Evolutionary conservation across 2,329 filamentous ascomycete genomes (phyloP).

Genomic region (Hypoxylon sp.): DNA sequence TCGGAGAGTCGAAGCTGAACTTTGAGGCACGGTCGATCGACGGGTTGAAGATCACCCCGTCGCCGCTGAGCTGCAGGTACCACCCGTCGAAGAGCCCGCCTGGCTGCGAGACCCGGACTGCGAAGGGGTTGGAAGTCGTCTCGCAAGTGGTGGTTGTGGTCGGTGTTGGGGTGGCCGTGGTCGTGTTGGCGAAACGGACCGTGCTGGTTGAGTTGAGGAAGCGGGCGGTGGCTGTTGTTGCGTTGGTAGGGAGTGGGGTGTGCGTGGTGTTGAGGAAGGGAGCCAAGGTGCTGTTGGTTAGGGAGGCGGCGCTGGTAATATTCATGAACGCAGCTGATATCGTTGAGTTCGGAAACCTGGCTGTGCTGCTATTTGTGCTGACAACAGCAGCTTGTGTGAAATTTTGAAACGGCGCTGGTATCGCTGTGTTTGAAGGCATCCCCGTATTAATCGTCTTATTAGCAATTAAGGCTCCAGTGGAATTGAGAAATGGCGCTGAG

Average conservation of each 20-base stretch:
- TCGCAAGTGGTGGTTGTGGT: constrained; percentile 47
- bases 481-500: constrained; percentile 35
- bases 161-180: constrained; percentile 30
- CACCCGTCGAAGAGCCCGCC: constrained; percentile 52
- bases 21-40: constrained; percentile 38
- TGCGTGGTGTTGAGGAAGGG: constrained; percentile 29
- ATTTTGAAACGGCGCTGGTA: constrained; percentile 32
- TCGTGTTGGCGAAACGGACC: constrained; percentile 27
- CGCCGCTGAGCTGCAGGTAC: constrained; percentile 51
- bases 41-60: constrained; percentile 50
- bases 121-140: constrained; percentile 48
- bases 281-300: constrained; percentile 11
- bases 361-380: background rate
- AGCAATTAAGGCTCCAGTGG: constrained; percentile 2
- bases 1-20: constrained; percentile 48
- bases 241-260: constrained; percentile 17
- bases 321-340: constrained; percentile 32
- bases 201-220: constrained; percentile 18
- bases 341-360: constrained; percentile 23
- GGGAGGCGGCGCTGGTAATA: constrained; percentile 17
- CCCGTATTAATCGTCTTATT: constrained; percentile 23
- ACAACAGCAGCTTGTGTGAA: constrained; percentile 11
- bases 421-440: constrained; percentile 21
- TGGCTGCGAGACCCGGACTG: constrained; percentile 50
- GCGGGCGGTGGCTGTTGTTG: constrained; percentile 16